A percentile compares a stretch with the other conserved stretches of the same genome.
phyloP scores from a whole-genome alignment of 2,329 filamentous ascomycete species.

The Aspergillus arachidicola region DNA sequence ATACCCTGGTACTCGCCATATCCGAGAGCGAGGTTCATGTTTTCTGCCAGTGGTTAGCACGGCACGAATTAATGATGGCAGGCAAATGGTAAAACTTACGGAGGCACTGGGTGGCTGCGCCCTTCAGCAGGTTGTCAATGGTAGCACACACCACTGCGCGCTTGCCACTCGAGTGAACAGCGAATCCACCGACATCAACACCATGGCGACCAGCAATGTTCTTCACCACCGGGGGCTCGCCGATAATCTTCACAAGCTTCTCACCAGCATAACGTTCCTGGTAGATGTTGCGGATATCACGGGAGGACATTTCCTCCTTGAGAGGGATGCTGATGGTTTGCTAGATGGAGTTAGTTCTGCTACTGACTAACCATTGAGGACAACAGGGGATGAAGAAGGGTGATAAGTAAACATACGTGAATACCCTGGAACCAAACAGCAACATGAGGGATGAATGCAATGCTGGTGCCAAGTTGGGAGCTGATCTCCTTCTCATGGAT shows the following conservation, averaged over 20 bases:
- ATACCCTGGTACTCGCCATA: slow-evolving; percentile 90
- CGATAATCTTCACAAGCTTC: slow-evolving; percentile 89
- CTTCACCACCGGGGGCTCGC: slow-evolving; percentile 84
- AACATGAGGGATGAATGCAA: slow-evolving; percentile 91
- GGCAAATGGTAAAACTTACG: slow-evolving; percentile 61
- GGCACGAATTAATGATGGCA: background rate
- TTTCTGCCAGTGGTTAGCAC: slow-evolving; percentile 57
- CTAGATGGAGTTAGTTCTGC: slow-evolving; percentile 35
- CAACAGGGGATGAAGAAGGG: background rate
- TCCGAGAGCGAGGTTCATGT: slow-evolving; percentile 90
- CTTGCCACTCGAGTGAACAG: slow-evolving; percentile 86
- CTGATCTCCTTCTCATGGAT: slow-evolving; percentile 94
- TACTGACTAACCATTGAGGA: background rate
- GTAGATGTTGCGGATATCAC: slow-evolving; percentile 91
- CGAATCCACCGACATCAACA: slow-evolving; percentile 92
- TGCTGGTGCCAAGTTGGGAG: slow-evolving; percentile 69
- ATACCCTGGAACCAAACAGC: slow-evolving; percentile 98
- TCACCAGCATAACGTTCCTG: slow-evolving; percentile 96
- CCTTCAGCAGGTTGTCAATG: slow-evolving; percentile 93
- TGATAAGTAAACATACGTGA: slow-evolving; percentile 51
- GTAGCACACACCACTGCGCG: slow-evolving; percentile 91
- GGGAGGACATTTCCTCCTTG: slow-evolving; percentile 80
- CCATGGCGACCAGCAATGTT: slow-evolving; percentile 82
- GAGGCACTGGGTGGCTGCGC: slow-evolving; percentile 87
- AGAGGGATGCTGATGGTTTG: slow-evolving; percentile 90